Evolutionary conservation across 257 asterid genomes (phyloP).

Genomic region (Forsythia viridissima): DNA sequence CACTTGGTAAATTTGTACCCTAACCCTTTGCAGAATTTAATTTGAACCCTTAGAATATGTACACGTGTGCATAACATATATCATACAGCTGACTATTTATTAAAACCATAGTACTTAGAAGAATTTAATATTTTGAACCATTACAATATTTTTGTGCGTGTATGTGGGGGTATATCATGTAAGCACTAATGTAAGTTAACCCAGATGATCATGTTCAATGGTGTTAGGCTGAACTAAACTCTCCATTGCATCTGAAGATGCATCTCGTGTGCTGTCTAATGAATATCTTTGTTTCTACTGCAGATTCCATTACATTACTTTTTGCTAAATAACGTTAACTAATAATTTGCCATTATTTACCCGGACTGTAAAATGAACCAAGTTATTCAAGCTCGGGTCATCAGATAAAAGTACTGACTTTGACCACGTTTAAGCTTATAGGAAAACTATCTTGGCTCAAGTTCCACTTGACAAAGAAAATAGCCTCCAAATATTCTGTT

Average conservation of each 20-base stretch:
- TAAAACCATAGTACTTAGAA: not conserved
- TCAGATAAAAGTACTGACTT: not conserved
- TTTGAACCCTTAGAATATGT: not conserved
- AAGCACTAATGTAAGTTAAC: no score
- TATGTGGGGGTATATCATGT: not conserved
- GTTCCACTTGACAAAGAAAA: not conserved
- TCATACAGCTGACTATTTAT: not conserved
- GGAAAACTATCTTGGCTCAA: not conserved
- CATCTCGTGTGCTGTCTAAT: not conserved
- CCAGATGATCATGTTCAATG: not conserved
- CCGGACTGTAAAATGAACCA: not conserved
- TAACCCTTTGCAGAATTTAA: no score
- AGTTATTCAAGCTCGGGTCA: not conserved
- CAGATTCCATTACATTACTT: not conserved
- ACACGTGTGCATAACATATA: not conserved
- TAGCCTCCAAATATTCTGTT: not conserved
- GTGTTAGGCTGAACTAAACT: not conserved
- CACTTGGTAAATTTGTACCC: not conserved
- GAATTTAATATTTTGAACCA: not conserved
- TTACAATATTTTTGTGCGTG: not conserved
- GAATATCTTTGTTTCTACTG: not conserved
- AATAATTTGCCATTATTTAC: not conserved
- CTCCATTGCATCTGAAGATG: not conserved
- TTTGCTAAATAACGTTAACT: not conserved
- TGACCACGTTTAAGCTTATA: not conserved